Percentiles rank a stretch among this genome's conserved stretches.
Evolutionary conservation across 225 moss, liverwort and hornwort genomes (phyloP).

Genomic region (Sphagnum contortum): DNA sequence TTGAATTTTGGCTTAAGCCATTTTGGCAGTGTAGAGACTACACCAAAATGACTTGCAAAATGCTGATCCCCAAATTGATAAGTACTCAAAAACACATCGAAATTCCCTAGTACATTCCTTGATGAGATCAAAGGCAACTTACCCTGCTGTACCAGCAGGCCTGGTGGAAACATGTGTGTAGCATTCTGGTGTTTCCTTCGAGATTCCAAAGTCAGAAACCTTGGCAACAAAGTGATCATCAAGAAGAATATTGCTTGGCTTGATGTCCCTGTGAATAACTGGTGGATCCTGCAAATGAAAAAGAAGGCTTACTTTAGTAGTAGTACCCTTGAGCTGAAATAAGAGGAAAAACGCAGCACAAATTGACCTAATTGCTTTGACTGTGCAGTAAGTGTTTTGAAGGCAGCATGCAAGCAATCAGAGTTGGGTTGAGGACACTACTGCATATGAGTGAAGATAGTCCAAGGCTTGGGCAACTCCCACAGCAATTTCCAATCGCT

Average conservation of each 20-base stretch:
- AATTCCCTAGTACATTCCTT: too few relatives aligned
- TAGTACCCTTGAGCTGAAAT: conserved; percentile 5
- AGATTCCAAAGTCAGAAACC: conserved; percentile 53
- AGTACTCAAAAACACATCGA: too few relatives aligned
- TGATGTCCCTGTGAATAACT: conserved; percentile 46
- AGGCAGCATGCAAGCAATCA: too few relatives aligned
- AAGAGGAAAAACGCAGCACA: neutral
- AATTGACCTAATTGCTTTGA: neutral
- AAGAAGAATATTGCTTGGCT: conserved; percentile 39
- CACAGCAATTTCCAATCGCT: conserved; percentile 42
- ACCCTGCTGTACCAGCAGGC: conserved; percentile 13
- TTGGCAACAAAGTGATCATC: conserved; percentile 26
- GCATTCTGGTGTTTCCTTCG: conserved; percentile 5
- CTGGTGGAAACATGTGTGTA: conserved; percentile 7
- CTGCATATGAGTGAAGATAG: conserved; percentile 53
- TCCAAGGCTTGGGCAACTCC: conserved; percentile 56
- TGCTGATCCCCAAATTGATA: too few relatives aligned
- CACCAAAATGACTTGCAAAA: too few relatives aligned
- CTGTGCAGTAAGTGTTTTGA: neutral
- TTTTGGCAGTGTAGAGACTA: too few relatives aligned
- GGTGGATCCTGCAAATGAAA: conserved; percentile 40
- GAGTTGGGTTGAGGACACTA: neutral
- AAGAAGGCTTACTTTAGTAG: conserved; percentile 14
- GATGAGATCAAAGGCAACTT: neutral
- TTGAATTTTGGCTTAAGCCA: neutral